A percentile compares a stretch with the other conserved stretches of the same genome.
Conservation (phyloP, 2,329 filamentous ascomycete genomes). For the Colletotrichum euphorbiae region DNA sequence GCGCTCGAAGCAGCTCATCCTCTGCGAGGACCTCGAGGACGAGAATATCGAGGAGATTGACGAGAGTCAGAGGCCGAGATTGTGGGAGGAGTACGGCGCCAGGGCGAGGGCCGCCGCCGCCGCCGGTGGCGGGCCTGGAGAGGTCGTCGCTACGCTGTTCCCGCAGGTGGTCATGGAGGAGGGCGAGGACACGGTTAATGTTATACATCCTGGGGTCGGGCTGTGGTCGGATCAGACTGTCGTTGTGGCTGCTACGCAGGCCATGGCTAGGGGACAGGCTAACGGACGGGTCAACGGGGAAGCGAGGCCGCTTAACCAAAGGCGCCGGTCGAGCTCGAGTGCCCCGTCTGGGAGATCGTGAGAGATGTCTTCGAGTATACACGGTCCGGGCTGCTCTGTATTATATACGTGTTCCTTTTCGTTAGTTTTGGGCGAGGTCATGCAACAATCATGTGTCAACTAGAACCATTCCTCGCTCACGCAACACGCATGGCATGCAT, state of each 20-base stretch:
- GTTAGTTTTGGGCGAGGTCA: no score
- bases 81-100: constrained; percentile 42
- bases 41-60: constrained; percentile 37
- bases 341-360: constrained; percentile 9
- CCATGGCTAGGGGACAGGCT: neutral
- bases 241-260: constrained; percentile 17
- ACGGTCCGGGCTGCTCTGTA: no score
- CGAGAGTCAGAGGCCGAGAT: constrained; percentile 38
- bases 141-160: constrained; percentile 42
- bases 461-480: no score
- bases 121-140: constrained; percentile 8
- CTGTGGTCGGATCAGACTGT: constrained; percentile 43
- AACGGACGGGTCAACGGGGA: constrained; percentile 22
- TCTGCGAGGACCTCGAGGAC: constrained; percentile 41
- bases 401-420: no score
- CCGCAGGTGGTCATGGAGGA: constrained; percentile 44
- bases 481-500: no score
- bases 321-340: constrained; percentile 15
- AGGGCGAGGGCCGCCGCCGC: neutral
- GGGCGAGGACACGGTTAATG: constrained; percentile 27
- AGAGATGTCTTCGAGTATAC: neutral
- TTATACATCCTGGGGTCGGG: constrained; percentile 44
- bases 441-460: no score
- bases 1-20: constrained; percentile 44
- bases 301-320: neutral